Evolutionary conservation across 2,329 filamentous ascomycete species (phyloP).

Genomic region (Xylaria sp.): DNA sequence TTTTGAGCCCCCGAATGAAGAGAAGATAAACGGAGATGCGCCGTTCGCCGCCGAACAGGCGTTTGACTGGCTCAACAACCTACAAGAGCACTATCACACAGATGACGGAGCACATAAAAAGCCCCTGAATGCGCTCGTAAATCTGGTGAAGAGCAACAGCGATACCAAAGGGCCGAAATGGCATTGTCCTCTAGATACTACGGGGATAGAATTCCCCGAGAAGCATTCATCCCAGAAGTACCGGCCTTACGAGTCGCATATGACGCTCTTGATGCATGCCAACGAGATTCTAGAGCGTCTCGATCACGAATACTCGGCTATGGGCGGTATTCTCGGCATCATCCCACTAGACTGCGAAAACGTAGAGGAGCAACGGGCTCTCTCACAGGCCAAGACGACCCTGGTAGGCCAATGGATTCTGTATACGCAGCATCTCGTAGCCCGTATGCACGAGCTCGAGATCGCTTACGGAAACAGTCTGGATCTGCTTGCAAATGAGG

Average conservation of each 20-base stretch:
- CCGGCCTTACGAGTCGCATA: conserved; percentile 59
- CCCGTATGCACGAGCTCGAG: conserved; percentile 68
- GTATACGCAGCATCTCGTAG: conserved; percentile 64
- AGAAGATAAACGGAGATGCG: conserved; percentile 31
- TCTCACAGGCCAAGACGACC: conserved; percentile 58
- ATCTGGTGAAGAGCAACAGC: conserved; percentile 57
- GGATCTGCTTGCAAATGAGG: conserved; percentile 63
- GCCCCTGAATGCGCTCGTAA: conserved; percentile 60
- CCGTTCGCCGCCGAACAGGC: conserved; percentile 59
- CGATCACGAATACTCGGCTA: conserved; percentile 67
- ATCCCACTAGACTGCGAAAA: conserved; percentile 58
- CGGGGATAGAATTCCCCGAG: conserved; percentile 40
- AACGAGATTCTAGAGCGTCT: conserved; percentile 70
- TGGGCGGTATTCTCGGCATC: conserved; percentile 66
- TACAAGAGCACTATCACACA: conserved; percentile 61
- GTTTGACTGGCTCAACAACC: conserved; percentile 68
- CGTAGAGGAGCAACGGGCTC: conserved; percentile 52
- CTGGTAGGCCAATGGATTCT: conserved; percentile 68
- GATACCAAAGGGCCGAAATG: conserved; percentile 56
- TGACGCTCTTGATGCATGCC: conserved; percentile 65
- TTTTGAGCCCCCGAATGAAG: conserved; percentile 45
- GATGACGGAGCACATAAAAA: conserved; percentile 60
- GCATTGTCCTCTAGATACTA: conserved; percentile 59
- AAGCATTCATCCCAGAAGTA: conserved; percentile 37
- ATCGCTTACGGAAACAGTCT: conserved; percentile 62